A percentile compares a stretch with the other conserved stretches of the same genome.
These are phyloP conservation scores for Yarrowia bubula DNA, from an alignment of 805 yeast genomes.

Conservation along the genomic window DNA sequence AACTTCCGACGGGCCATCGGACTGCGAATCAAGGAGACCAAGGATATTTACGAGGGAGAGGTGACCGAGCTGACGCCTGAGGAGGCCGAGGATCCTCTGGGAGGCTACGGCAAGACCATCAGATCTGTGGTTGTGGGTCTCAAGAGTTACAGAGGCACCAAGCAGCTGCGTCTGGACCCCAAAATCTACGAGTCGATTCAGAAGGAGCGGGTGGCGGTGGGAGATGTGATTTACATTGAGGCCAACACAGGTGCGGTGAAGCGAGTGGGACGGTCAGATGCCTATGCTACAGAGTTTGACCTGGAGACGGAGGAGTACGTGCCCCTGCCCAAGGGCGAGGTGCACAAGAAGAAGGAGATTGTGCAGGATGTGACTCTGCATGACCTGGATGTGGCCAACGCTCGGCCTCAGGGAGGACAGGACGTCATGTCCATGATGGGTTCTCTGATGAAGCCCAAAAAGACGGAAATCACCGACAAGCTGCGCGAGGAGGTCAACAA, in stretches of 20 bases:
- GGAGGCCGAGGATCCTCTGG: constrained; percentile 93
- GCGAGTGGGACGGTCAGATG: constrained; percentile 97
- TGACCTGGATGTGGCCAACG: constrained; percentile 94
- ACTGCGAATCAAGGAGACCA: constrained; percentile 90
- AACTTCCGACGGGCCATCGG: constrained; percentile 96
- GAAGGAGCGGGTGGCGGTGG: constrained; percentile 89
- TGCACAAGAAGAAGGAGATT: constrained; percentile 95
- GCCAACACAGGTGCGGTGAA: constrained; percentile 97
- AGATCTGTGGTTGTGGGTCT: constrained; percentile 91
- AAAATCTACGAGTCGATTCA: constrained; percentile 90
- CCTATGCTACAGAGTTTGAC: constrained; percentile 97
- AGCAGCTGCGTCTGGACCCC: constrained; percentile 85
- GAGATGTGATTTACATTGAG: constrained; percentile 96
- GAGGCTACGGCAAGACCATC: constrained; percentile 97
- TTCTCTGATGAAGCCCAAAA: constrained; percentile 89
- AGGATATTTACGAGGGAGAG: constrained; percentile 97
- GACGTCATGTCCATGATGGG: constrained; percentile 96
- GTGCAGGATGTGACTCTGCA: constrained; percentile 96
- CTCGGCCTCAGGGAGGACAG: constrained; percentile 96
- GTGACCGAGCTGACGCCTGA: constrained; percentile 94
- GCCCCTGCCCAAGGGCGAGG: constrained; percentile 98
- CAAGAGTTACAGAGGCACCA: constrained; percentile 88
- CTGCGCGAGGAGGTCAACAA: constrained; percentile 90
- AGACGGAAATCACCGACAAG: constrained; percentile 96
- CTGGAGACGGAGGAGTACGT: constrained; percentile 98